Base-by-base conservation (phyloP, 306 rosid genomes). In the Malus orientalis region DNA sequence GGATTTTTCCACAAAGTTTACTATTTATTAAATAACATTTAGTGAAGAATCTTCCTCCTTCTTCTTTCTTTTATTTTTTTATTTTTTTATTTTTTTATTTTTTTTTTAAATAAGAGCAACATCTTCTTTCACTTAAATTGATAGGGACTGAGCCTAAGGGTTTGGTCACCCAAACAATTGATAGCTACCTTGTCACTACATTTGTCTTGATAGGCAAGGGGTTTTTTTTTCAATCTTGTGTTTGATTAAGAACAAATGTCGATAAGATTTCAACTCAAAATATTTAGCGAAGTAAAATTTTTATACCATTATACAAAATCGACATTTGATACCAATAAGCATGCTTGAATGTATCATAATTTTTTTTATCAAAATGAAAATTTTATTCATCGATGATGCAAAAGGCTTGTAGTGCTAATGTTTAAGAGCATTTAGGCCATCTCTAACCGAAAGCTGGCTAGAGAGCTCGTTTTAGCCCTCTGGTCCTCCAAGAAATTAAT, bases 1-100 rank as follows among this genome's bases (percentile, higher is more conserved):
- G 69, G 70, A 38, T 38, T 71, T 71, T 76, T 76, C 33, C 70
- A 62, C 68, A 61, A 49, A 59, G 49, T 59, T 79, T 36, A 30
- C 11, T 51, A 16, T 5, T 19, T 19, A 7, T 60, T 30, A 16
- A 62, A 49, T 12, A n/a, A 16, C 12, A 38, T 25, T 22, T 16
- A 44, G 49, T 9, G n/a, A 36, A 66, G 57, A 57, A 57, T 74
- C 22, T 74, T 59, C 67, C 11, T 67, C 59, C 22, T 6, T 5
- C 5, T 4, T 42, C 10, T 42, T 40, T 7, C 6, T 38, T 27
- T 27, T 27, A 27, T 45, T 45, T 12, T 5, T 23, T 23, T 23
- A 23, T 23, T 23, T 23, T 23, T 23, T 23, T 23, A 23, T 23
- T 23, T 23, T 23, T 23, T 23, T 23, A 23, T 23, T 12, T 4